Base-by-base conservation (phyloP, 345 rosid species). In the Erysimum cheiranthoides region DNA sequence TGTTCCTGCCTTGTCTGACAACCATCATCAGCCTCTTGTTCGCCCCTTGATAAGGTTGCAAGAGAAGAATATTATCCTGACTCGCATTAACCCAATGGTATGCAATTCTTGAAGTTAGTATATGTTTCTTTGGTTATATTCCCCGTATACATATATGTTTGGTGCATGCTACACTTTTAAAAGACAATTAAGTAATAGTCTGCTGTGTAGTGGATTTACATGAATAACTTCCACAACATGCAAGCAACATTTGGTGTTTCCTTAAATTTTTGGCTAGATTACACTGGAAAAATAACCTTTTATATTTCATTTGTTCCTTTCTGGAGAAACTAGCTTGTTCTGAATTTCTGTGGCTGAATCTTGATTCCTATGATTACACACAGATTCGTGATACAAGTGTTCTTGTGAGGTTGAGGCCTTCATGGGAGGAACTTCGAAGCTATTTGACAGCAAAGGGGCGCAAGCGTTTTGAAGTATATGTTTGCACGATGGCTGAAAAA, bases 401-500 rank as follows among this genome's bases (percentile, higher is more conserved):
- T 64, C 96, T 96, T 57, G 99, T 93, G 90, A 87, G 99, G 87
- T 70, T 96, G 85, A 88, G 99, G 82, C 96, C 99, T 83, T 95
- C 97, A 47, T 96, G 98, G 98, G 99, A 96, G 77, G 99, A 96
- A 52, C 85, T 96, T 21, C 81, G 93, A 52, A 86, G 89, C 82
- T 96, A 96, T 81, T 82, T 96, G 90, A 93, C 86, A 70, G 99
- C 99, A 57, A 87, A 85, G 81, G 98, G 95, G 68, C 92, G 99
- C 56, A 96, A 93, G 85, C 97, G 99, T 35, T 96, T 96, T 81
- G 98, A 93, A 80, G 99, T 96, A 78, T 96, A 93, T 86, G 99
- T 91, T 82, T 96, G 99, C 88, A 96, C 99, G 4, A 96, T 96
- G 99, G 98, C 99, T 70, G 98, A 96, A 83, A 88, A 92, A 82